Base-by-base conservation (phyloP, 2,329 filamentous ascomycete species). In the Diaporthe caulivora region DNA sequence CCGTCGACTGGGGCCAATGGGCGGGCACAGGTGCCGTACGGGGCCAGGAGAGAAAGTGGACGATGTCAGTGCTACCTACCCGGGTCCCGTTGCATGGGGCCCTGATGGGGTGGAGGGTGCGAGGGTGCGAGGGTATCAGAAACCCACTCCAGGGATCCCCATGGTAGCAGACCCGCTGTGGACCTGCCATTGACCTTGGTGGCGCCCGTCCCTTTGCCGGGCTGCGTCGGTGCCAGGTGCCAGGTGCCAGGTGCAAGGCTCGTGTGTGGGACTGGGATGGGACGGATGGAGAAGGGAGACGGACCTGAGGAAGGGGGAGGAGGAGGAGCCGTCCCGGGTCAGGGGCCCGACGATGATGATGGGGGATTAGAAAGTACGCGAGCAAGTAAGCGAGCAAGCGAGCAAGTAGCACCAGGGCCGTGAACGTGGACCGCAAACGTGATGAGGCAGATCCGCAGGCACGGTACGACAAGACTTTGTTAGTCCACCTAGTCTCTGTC, bases 231-330 rank as follows among this genome's bases (percentile, higher is more conserved):
- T n/a, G n/a, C n/a, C n/a, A n/a, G n/a, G 37, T 70, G 70, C 70
- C 7, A 10, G 37, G 37, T 53, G 51, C 51, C 68, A 70, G 65
- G 65, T 67, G 72, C 73, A 70, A 53, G 70, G 65, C 65, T 72
- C 71, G 70, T 72, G 71, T 55, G 73, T 73, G 73, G 71, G 73
- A 68, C 73, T 65, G 71, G 73, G 58, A 73, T 73, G 71, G 55
- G 44, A 70, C 42, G 49, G 67, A 47, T 34, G 65, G 57, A 40
- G 53, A 44, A 60, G 51, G 24, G 24, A 37, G 53, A 60, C 67
- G 42, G 55, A 60, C 40, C 60, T 51, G 54, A 49, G 53, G 54
- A 37, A 47, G 53, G 67, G 51, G 26, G n/a, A 37, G n/a, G 68
- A 31, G 29, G 18, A 71, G 53, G 68, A 53, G 55, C 47, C 37